A percentile compares a stretch with the other conserved stretches of the same genome.
These are phyloP conservation scores for Ceratopteris richardii DNA, from an alignment of 75 land plant genomes.

Conservation along the genomic window DNA sequence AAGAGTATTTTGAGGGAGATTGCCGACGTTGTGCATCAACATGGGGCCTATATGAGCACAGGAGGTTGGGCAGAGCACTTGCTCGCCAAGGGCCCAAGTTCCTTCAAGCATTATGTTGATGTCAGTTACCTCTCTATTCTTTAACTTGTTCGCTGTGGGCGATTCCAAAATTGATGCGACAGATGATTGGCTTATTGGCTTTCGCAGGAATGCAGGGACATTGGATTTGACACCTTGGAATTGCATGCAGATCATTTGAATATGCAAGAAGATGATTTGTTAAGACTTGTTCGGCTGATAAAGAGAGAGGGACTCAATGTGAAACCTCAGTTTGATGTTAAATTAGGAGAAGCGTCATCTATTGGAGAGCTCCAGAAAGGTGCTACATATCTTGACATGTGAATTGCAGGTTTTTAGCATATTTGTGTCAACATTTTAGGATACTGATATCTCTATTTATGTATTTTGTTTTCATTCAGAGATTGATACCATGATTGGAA, in stretches of 20 bases:
- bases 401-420: background rate
- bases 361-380: background rate
- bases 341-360: slow-evolving; percentile 15
- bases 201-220: slow-evolving; percentile 68
- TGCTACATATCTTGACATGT: background rate
- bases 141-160: no score
- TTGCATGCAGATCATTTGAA: slow-evolving; percentile 45
- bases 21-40: slow-evolving; percentile 61
- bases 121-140: slow-evolving; percentile 21
- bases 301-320: slow-evolving; percentile 69
- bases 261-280: slow-evolving; percentile 64
- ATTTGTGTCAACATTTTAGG: no score
- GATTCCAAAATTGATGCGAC: no score
- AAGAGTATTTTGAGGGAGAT: slow-evolving; percentile 49
- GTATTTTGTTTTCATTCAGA: slow-evolving; percentile 29
- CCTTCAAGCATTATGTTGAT: slow-evolving; percentile 69
- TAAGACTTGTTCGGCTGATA: slow-evolving; percentile 55
- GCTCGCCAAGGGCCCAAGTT: slow-evolving; percentile 46
- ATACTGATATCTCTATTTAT: no score
- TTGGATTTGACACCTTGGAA: slow-evolving; percentile 88
- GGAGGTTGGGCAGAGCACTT: slow-evolving; percentile 89
- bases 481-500: slow-evolving; percentile 57
- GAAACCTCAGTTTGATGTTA: slow-evolving; percentile 67
- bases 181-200: no score
- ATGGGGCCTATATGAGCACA: slow-evolving; percentile 71